Evolutionary conservation across 2,329 filamentous ascomycete genomes (phyloP).

Genomic region (Dactylellina cionopaga): DNA sequence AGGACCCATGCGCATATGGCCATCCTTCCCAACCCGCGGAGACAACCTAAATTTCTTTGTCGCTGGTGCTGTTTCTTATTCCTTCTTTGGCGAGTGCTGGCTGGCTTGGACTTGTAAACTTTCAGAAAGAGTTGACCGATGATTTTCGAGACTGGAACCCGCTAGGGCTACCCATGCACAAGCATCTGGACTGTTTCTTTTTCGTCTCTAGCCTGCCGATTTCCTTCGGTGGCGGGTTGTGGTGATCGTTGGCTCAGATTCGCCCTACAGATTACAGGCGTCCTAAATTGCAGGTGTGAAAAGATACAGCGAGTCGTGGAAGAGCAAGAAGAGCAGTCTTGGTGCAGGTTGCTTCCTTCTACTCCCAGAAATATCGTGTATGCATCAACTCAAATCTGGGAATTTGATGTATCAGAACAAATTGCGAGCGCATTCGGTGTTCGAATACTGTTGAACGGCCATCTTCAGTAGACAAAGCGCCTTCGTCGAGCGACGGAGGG

Average conservation of each 20-base stretch:
- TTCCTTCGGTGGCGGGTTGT: slow-evolving; percentile 12
- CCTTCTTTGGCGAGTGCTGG: slow-evolving; percentile 4
- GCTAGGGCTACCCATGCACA: slow-evolving; percentile 25
- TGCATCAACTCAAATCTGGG: slow-evolving; percentile 15
- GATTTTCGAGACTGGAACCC: slow-evolving; percentile 34
- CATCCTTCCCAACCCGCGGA: slow-evolving; percentile 11
- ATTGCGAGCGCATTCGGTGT: slow-evolving; percentile 42
- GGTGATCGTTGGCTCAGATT: background rate
- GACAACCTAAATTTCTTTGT: slow-evolving; percentile 28
- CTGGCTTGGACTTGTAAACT: slow-evolving; percentile 12
- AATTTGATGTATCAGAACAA: slow-evolving; percentile 35
- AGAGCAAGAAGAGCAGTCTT: slow-evolving; percentile 12
- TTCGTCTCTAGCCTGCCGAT: slow-evolving; percentile 45
- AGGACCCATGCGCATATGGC: slow-evolving; percentile 29
- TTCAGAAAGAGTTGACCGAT: slow-evolving; percentile 24
- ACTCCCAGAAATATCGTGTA: slow-evolving; percentile 28
- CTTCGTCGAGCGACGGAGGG: background rate
- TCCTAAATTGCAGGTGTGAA: slow-evolving; percentile 37
- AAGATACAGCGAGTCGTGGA: slow-evolving; percentile 10
- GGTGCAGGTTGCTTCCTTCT: slow-evolving; percentile 28
- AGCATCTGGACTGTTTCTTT: slow-evolving; percentile 45
- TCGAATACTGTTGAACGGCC: background rate
- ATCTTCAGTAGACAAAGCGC: background rate
- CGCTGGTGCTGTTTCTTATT: slow-evolving; percentile 17
- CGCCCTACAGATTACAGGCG: no score